phyloP scores from a whole-genome alignment of 2,329 filamentous ascomycete species.

The Pseudogymnoascus sp. region DNA sequence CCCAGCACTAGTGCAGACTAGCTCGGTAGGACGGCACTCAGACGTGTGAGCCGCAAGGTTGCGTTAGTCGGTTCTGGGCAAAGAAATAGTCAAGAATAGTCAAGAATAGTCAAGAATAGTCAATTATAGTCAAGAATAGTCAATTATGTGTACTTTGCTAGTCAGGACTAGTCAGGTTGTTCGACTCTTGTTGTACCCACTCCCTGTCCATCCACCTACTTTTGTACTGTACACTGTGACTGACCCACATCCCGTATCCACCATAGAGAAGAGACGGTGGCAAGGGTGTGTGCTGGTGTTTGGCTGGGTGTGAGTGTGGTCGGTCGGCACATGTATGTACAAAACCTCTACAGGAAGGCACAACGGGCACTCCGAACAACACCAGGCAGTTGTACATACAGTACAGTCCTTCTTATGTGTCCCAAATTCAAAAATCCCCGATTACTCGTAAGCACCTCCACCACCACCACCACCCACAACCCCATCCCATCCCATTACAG shows the following conservation, averaged over 20 bases:
- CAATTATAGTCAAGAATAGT: no score
- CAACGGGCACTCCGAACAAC: no score
- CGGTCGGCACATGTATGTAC: neutral
- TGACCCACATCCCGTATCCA: neutral
- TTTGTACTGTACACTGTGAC: no score
- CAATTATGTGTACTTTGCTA: no score
- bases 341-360: no score
- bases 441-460: neutral
- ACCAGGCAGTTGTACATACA: neutral
- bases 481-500: neutral
- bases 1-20: neutral
- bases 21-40: neutral
- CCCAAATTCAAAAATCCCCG: neutral
- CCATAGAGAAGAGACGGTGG: neutral
- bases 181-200: neutral
- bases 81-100: no score
- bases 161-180: neutral
- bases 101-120: no score
- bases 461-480: neutral
- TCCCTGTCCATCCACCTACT: no score
- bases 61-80: neutral
- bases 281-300: neutral
- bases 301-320: neutral
- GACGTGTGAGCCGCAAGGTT: neutral
- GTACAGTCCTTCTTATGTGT: neutral